Evolutionary conservation across 2,329 filamentous ascomycete genomes (phyloP), one percentile per base, ranked within the genome.

Genomic region (Colletotrichum liaoningense): DNA sequence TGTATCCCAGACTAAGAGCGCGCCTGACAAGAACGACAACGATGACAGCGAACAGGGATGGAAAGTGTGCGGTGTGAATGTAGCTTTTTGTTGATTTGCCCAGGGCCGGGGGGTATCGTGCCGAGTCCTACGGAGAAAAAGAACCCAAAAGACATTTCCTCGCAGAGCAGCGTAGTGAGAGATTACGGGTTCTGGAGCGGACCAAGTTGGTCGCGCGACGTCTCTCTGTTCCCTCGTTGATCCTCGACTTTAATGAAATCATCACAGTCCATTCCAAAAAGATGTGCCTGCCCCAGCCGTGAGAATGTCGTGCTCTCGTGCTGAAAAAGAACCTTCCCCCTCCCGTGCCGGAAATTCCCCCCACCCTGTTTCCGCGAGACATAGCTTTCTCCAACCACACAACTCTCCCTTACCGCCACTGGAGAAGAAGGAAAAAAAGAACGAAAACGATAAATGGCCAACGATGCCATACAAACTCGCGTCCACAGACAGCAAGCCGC

Each of bases 381-480:
- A 58, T 38, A 72, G 42, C 19, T 49, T 30, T 33, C 70, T 59
- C 55, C 30, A 63, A 11, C 52, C 33, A n/a, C 33, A 33, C 46
- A 60, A 22, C 54, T 35, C 42, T 22, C 42, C 59, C 26, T 49
- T 38, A 22, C 56, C 58, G 26, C 52, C 30, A n/a, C 26, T 28
- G 63, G 55, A 58, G n/a, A 63, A 79, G 73, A 74, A 73, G 72
- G 77, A 69, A 75, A 73, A 72, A 78, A 65, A 69, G 64, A 74
- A 64, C 60, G 49, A 66, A 76, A 76, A 73, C 68, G 42, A 66
- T 54, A 63, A 42, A 65, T 65, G 59, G 55, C 62, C 26, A 72
- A 54, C 56, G 58, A 49, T 35, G 52, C 67, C 67, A 70, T 72
- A 78, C 75, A 66, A 79, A 78, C 77, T 79, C 77, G 79, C 75